phyloP scores from a whole-genome alignment of 2,329 filamentous ascomycete species.

The Cladorrhinum sp. region DNA sequence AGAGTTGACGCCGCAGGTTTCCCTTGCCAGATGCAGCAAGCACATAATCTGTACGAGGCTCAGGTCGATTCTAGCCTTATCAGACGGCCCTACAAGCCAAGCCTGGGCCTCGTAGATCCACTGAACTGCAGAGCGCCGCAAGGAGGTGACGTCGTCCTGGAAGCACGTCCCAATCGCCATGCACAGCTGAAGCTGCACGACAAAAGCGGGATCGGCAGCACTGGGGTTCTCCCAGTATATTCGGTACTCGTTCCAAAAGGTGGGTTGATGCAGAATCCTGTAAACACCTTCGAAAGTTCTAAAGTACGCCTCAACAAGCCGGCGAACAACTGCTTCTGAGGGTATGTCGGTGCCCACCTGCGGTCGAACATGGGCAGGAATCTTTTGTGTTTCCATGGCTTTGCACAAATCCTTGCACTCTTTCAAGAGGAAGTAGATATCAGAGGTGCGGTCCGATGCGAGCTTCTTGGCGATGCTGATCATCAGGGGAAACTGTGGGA shows the following conservation, averaged over 20 bases:
- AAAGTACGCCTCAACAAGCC: conserved; percentile 49
- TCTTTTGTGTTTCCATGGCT: conserved; percentile 48
- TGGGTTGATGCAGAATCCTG: conserved; percentile 56
- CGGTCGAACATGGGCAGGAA: conserved; percentile 40
- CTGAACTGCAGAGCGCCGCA: conserved; percentile 42
- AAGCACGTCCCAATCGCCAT: conserved; percentile 50
- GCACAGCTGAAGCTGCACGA: conserved; percentile 53
- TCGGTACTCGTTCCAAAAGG: conserved; percentile 54
- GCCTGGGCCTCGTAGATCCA: conserved; percentile 54
- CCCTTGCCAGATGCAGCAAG: conserved; percentile 49
- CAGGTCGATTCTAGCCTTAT: conserved; percentile 50
- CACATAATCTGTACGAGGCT: conserved; percentile 51
- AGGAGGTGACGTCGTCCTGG: conserved; percentile 44
- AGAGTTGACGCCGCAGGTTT: conserved; percentile 45
- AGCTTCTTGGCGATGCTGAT: conserved; percentile 25
- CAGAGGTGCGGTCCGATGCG: conserved; percentile 27
- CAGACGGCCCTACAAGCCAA: conserved; percentile 46
- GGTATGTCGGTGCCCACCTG: conserved; percentile 47
- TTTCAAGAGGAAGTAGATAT: conserved; percentile 39
- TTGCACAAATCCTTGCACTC: conserved; percentile 53
- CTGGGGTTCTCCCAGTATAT: conserved; percentile 45
- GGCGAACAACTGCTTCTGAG: conserved; percentile 41
- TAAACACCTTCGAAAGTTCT: conserved; percentile 50
- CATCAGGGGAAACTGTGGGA: conserved; percentile 26
- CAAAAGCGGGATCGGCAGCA: conserved; percentile 41